A percentile compares a stretch with the other conserved stretches of the same genome.
Conservation (phyloP, 495 filamentous ascomycete species). For the Aspergillus baeticus region DNA sequence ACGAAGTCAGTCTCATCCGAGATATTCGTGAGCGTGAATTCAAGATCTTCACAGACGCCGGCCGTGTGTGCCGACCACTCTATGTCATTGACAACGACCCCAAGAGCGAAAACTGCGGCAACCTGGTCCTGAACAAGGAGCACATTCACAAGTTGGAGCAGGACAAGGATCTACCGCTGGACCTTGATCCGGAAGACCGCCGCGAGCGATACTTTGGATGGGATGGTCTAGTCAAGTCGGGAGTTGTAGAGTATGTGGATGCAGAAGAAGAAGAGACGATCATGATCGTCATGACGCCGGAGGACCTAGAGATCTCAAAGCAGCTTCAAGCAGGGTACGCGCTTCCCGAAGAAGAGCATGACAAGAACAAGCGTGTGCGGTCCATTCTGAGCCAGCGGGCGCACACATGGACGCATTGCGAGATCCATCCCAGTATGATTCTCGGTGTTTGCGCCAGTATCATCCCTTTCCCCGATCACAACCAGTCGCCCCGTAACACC, state of each 20-base stretch:
- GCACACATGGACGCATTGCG: constrained; percentile 93
- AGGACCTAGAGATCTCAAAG: constrained; percentile 76
- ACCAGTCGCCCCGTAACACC: constrained; percentile 97
- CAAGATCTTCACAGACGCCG: constrained; percentile 97
- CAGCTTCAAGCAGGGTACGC: constrained; percentile 65
- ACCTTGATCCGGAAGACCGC: constrained; percentile 54
- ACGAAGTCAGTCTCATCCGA: constrained; percentile 88
- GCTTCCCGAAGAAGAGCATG: constrained; percentile 56
- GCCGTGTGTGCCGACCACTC: constrained; percentile 87
- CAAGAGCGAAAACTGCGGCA: constrained; percentile 66
- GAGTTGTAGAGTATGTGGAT: constrained; percentile 91
- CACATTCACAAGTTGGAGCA: constrained; percentile 69
- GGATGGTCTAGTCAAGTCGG: constrained; percentile 75
- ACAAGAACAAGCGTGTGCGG: constrained; percentile 78
- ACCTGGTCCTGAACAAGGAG: constrained; percentile 78
- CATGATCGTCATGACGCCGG: constrained; percentile 99
- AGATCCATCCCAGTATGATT: constrained; percentile 99
- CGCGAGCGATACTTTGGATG: constrained; percentile 75
- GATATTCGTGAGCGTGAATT: constrained; percentile 97
- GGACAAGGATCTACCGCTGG: constrained; percentile 60
- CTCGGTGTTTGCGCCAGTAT: constrained; percentile 97
- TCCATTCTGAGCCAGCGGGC: constrained; percentile 78
- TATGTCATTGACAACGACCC: constrained; percentile 84
- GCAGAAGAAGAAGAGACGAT: constrained; percentile 97
- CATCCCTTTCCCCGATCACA: constrained; percentile 99